Base-by-base conservation (phyloP, 495 filamentous ascomycete species). In the Penicillium riverlandense region DNA sequence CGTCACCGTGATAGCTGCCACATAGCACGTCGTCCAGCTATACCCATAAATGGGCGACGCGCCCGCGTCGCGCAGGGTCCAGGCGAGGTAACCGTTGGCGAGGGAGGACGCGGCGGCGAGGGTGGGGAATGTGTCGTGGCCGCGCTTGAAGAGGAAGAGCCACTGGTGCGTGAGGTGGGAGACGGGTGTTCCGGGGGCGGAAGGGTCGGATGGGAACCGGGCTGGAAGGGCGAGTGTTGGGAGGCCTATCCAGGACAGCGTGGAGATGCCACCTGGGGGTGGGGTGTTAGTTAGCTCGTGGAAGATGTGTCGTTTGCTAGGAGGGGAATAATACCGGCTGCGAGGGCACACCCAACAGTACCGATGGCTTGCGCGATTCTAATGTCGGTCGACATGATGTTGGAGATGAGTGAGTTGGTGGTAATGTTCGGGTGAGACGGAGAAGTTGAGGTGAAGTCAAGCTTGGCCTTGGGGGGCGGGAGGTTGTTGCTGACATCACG, bases 21-120 rank as follows among this genome's bases (percentile, higher is more conserved):
- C 32, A 41, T 62, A 64, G 15, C 41, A 45, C 2, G 41, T 41
- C 27, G 48, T 55, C 55, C 41, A 49, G 29, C 47, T 49, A 11
- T 12, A 45, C 2, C 44, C 41, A 6, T 45, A 6, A 4, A 45
- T 3, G n/a, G 13, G 35, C 1, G 33, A 35, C 28, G 14, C 39
- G 11, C 41, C 43, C 11, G 29, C 43, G 32, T 41, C 49, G 7
- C 43, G 52, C 15, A 60, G 48, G 7, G 27, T 34, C 57, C 62
- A 61, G 33, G 55, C 50, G 14, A 55, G 47, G 31, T 66, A 68
- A 5, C 55, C 51, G 46, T 63, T 62, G 8, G 57, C 63, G 4
- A 62, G 38, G 0, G 61, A 58, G 2, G 56, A 41, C 8, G 49
- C 27, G 0, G 42, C 15, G 1, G 52, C 53, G 1, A 65, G 34